phyloP scores from a whole-genome alignment of 495 filamentous ascomycete genomes.

The Rhypophila decipiens region DNA sequence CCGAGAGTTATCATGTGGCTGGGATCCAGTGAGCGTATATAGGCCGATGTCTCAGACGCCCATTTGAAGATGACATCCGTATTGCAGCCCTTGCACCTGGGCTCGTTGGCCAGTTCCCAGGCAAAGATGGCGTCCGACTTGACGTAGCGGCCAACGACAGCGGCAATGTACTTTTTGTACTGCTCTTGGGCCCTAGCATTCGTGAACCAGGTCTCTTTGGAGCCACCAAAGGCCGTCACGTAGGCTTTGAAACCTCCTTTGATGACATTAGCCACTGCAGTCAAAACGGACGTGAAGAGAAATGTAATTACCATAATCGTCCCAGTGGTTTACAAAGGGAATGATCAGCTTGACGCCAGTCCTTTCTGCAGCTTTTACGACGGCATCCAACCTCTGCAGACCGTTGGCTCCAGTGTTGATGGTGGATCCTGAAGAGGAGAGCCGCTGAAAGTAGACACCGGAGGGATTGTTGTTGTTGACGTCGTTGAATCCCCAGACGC shows the following conservation, averaged over 20 bases:
- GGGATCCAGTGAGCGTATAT: slow-evolving; percentile 58
- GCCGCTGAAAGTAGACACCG: slow-evolving; percentile 56
- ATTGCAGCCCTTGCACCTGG: slow-evolving; percentile 56
- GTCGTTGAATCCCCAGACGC: slow-evolving; percentile 70
- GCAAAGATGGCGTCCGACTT: slow-evolving; percentile 55
- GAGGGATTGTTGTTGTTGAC: slow-evolving; percentile 33
- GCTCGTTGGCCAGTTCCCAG: slow-evolving; percentile 70
- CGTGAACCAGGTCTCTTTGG: slow-evolving; percentile 50
- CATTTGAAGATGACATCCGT: slow-evolving; percentile 55
- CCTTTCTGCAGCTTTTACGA: slow-evolving; percentile 48
- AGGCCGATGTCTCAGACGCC: slow-evolving; percentile 52
- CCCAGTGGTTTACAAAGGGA: slow-evolving; percentile 52
- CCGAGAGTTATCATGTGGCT: slow-evolving; percentile 64
- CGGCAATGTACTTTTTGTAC: slow-evolving; percentile 58
- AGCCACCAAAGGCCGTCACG: slow-evolving; percentile 55
- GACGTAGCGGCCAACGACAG: slow-evolving; percentile 55
- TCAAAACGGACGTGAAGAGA: too few relatives aligned
- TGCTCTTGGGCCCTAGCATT: slow-evolving; percentile 46
- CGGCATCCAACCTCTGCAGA: slow-evolving; percentile 56
- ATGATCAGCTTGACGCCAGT: slow-evolving; percentile 49
- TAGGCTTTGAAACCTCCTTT: slow-evolving; percentile 63
- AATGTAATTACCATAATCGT: slow-evolving; percentile 63
- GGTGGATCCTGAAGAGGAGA: slow-evolving; percentile 43
- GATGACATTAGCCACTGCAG: too few relatives aligned
- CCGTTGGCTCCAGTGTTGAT: slow-evolving; percentile 65